phyloP scores from a whole-genome alignment of 2,329 filamentous ascomycete genomes.

The Phyllosticta citriasiana region DNA sequence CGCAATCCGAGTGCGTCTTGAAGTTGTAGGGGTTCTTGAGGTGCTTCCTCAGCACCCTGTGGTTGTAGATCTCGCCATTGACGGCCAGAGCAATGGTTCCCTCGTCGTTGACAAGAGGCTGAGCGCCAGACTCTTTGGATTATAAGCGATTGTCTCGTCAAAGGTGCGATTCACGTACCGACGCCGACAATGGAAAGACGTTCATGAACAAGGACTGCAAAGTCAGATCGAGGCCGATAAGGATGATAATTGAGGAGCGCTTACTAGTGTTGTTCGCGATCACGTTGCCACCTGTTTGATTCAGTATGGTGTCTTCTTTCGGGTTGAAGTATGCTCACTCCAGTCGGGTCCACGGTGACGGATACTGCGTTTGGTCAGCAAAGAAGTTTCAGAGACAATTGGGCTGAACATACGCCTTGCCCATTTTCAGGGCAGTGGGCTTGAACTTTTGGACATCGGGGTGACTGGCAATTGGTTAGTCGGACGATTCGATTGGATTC shows the following conservation, averaged over 20 bases:
- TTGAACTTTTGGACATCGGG: slow-evolving; percentile 96
- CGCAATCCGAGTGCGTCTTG: slow-evolving; percentile 97
- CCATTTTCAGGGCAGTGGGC: slow-evolving; percentile 82
- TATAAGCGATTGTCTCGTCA: slow-evolving; percentile 14
- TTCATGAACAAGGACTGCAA: slow-evolving; percentile 76
- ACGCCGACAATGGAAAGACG: slow-evolving; percentile 96
- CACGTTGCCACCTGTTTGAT: slow-evolving; percentile 66
- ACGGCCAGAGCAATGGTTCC: slow-evolving; percentile 82
- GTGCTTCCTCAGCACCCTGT: slow-evolving; percentile 82
- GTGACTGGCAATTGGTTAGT: slow-evolving; percentile 45
- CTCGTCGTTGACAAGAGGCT: slow-evolving; percentile 89
- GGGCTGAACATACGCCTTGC: slow-evolving; percentile 67
- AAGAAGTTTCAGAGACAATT: slow-evolving; percentile 6
- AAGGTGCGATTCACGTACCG: slow-evolving; percentile 46
- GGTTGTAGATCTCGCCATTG: slow-evolving; percentile 99
- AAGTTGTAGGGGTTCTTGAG: slow-evolving; percentile 82
- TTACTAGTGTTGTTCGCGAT: slow-evolving; percentile 84
- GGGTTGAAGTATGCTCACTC: slow-evolving; percentile 54
- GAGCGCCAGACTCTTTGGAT: slow-evolving; percentile 73
- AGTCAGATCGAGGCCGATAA: slow-evolving; percentile 16
- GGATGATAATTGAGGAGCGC: slow-evolving; percentile 7
- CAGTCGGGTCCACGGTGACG: slow-evolving; percentile 97
- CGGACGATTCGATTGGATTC: slow-evolving; percentile 14
- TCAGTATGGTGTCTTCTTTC: slow-evolving; percentile 22
- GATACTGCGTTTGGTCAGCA: slow-evolving; percentile 49